Evolutionary conservation across 495 filamentous ascomycete species (phyloP).

Genomic region (Xylaria sp.): DNA sequence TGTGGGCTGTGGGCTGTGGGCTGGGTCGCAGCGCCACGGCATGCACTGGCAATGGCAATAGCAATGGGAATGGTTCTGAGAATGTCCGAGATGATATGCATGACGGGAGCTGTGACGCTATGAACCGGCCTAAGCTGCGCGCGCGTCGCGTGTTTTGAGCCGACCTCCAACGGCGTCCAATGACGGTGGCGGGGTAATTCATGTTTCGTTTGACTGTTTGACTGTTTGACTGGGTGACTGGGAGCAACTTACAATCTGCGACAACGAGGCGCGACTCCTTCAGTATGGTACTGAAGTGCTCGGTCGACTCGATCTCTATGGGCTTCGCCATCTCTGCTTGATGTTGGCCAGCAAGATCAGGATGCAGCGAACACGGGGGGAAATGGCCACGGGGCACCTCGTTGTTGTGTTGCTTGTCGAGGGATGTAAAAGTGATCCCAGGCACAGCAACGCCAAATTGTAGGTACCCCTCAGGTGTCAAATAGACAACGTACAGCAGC

Average conservation of each 20-base stretch:
- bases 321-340: constrained; percentile 64
- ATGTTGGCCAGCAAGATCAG: constrained; percentile 27
- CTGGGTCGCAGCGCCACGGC: constrained; percentile 2
- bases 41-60: constrained; percentile 4
- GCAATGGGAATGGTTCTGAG: background rate
- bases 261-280: constrained; percentile 75
- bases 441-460: background rate
- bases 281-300: constrained; percentile 74
- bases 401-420: constrained; percentile 1
- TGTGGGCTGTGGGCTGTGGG: background rate
- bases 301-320: constrained; percentile 71
- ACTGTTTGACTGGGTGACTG: too few relatives aligned
- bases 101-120: constrained; percentile 18
- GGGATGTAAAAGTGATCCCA: background rate
- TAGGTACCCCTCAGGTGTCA: background rate
- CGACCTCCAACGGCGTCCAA: constrained; percentile 10
- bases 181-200: constrained; percentile 34
- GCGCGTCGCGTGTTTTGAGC: constrained; percentile 19
- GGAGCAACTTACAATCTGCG: constrained; percentile 75
- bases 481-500: too few relatives aligned
- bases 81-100: constrained; percentile 19
- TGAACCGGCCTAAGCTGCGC: background rate
- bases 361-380: background rate
- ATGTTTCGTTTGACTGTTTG: background rate
- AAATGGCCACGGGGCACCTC: background rate